phyloP scores from a whole-genome alignment of 2,329 filamentous ascomycete genomes.

The Akanthomyces muscarius region DNA sequence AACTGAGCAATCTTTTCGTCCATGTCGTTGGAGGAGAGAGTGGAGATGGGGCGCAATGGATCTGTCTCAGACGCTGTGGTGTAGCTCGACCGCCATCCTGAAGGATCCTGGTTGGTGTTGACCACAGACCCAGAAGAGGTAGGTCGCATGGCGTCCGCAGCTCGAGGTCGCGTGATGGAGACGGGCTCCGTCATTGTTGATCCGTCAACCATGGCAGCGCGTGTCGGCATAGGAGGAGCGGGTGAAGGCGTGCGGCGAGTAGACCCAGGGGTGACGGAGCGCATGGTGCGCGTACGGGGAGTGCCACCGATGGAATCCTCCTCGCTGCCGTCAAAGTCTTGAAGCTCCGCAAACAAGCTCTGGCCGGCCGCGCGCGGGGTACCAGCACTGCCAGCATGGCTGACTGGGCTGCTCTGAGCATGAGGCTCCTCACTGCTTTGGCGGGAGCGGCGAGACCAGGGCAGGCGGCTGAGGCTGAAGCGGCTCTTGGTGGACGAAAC shows the following conservation, averaged over 20 bases:
- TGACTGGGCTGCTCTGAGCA: constrained; percentile 57
- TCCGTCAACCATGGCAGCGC: constrained; percentile 58
- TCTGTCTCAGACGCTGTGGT: constrained; percentile 24
- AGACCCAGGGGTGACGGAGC: constrained; percentile 47
- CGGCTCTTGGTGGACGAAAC: constrained; percentile 66
- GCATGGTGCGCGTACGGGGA: constrained; percentile 48
- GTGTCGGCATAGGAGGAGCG: constrained; percentile 44
- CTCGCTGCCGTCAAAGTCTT: constrained; percentile 71
- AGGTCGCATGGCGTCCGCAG: constrained; percentile 32
- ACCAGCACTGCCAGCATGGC: constrained; percentile 48
- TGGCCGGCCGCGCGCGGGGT: constrained; percentile 57
- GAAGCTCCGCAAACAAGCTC: constrained; percentile 87
- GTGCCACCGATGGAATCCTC: constrained; percentile 62
- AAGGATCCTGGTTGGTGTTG: constrained; percentile 25
- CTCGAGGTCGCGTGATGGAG: constrained; percentile 25
- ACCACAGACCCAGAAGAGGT: constrained; percentile 41
- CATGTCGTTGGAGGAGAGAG: constrained; percentile 51
- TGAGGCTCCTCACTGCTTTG: constrained; percentile 56
- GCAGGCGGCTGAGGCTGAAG: constrained; percentile 63
- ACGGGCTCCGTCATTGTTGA: constrained; percentile 59
- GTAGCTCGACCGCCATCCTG: constrained; percentile 25
- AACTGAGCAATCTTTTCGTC: constrained; percentile 51
- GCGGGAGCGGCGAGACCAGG: constrained; percentile 55
- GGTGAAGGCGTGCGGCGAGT: constrained; percentile 42
- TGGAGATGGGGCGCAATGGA: constrained; percentile 42